Evolutionary conservation across 2,329 filamentous ascomycete genomes (phyloP).

Genomic region (Colletotrichum sp.): DNA sequence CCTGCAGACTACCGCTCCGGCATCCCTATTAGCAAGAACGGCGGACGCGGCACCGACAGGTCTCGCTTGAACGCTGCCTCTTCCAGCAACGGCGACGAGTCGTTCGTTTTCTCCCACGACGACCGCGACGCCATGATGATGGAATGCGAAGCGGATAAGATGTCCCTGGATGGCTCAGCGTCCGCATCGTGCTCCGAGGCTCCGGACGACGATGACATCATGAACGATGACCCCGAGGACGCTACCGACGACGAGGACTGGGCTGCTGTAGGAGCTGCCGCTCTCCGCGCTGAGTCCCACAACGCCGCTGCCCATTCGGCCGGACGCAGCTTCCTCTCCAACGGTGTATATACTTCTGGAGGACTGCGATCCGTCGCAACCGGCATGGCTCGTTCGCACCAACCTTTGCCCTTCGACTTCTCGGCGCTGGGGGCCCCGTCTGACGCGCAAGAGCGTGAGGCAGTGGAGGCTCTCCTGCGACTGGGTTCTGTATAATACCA

Average conservation of each 20-base stretch:
- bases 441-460: slow-evolving; percentile 79
- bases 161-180: slow-evolving; percentile 79
- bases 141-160: slow-evolving; percentile 90
- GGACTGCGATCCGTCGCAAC: slow-evolving; percentile 55
- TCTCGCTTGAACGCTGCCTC: slow-evolving; percentile 55
- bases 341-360: slow-evolving; percentile 54
- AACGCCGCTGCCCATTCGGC: slow-evolving; percentile 60
- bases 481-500: slow-evolving; percentile 77
- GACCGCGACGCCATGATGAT: slow-evolving; percentile 71
- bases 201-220: slow-evolving; percentile 68
- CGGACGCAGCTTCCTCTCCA: slow-evolving; percentile 41
- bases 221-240: slow-evolving; percentile 81
- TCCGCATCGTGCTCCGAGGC: slow-evolving; percentile 81
- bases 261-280: slow-evolving; percentile 86
- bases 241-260: slow-evolving; percentile 96
- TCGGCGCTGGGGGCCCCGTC: slow-evolving; percentile 56
- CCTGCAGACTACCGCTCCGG: slow-evolving; percentile 51
- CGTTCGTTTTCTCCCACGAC: slow-evolving; percentile 78
- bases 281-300: slow-evolving; percentile 74
- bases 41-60: slow-evolving; percentile 49
- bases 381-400: slow-evolving; percentile 60
- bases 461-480: slow-evolving; percentile 79
- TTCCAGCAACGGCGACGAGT: slow-evolving; percentile 73
- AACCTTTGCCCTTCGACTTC: slow-evolving; percentile 56
- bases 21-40: slow-evolving; percentile 61